Evolutionary conservation across 306 rosid genomes (phyloP).

Genomic region (Cucumis hystrix): DNA sequence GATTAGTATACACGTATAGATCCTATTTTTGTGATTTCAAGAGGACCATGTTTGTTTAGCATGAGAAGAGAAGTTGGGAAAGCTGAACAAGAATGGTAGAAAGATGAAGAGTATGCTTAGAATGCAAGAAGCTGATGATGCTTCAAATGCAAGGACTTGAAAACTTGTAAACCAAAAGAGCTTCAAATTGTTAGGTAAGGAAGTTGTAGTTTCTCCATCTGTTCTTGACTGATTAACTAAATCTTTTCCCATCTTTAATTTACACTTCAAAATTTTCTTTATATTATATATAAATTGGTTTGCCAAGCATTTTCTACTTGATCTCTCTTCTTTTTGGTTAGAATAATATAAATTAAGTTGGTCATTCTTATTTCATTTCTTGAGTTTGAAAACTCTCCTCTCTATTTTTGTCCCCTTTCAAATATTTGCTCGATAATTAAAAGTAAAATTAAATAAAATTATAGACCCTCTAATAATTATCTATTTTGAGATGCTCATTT

Average conservation of each 20-base stretch:
- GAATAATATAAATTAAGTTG: not conserved
- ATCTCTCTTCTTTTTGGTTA: not conserved
- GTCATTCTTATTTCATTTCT: not conserved
- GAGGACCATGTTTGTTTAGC: not conserved
- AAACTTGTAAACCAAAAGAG: constrained; percentile 30
- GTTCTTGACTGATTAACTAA: constrained; percentile 7
- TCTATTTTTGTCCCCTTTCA: no score
- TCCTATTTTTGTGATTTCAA: not conserved
- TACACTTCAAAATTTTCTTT: not conserved
- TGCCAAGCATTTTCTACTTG: not conserved
- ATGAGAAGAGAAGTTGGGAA: not conserved
- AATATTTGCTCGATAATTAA: no score
- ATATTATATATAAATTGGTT: not conserved
- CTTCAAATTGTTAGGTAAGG: constrained; percentile 44
- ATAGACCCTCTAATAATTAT: no score
- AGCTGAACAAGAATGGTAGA: not conserved
- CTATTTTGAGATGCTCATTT: no score
- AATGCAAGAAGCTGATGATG: constrained; percentile 37
- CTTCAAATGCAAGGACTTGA: constrained; percentile 41
- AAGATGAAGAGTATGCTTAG: constrained; percentile 25
- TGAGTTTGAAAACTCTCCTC: no score
- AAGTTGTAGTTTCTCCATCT: constrained; percentile 41
- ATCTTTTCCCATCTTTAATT: not conserved
- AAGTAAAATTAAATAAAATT: no score
- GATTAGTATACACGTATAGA: not conserved